Evolutionary conservation across 2,329 filamentous ascomycete genomes (phyloP).

Genomic region (Fusarium abutilonis): DNA sequence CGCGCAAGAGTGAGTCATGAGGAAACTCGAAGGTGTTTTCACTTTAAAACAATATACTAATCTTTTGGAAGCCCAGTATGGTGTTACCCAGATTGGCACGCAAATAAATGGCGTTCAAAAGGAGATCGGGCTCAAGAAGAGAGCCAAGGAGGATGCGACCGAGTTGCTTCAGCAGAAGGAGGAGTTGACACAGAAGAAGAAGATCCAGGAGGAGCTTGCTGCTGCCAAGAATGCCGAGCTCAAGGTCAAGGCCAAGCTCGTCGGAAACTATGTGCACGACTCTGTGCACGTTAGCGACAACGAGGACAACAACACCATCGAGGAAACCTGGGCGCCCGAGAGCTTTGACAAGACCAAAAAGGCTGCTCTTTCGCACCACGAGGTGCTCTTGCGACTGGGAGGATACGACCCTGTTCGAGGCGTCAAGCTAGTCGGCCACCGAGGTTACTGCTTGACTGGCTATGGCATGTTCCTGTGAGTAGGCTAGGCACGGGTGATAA

Average conservation of each 20-base stretch:
- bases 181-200: slow-evolving; percentile 83
- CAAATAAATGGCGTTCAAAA: slow-evolving; percentile 92
- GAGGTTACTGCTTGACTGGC: slow-evolving; percentile 90
- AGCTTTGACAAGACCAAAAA: slow-evolving; percentile 78
- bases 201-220: slow-evolving; percentile 77
- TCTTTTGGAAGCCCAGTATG: slow-evolving; percentile 68
- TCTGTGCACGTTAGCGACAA: slow-evolving; percentile 85
- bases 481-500: background rate
- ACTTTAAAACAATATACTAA: slow-evolving; percentile 18
- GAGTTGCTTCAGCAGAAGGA: slow-evolving; percentile 82
- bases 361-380: slow-evolving; percentile 88
- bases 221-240: slow-evolving; percentile 78
- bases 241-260: slow-evolving; percentile 80
- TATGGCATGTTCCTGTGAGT: slow-evolving; percentile 81
- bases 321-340: slow-evolving; percentile 83
- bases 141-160: slow-evolving; percentile 88
- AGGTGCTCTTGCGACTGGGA: slow-evolving; percentile 86
- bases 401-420: slow-evolving; percentile 94
- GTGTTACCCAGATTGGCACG: slow-evolving; percentile 80
- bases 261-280: slow-evolving; percentile 80
- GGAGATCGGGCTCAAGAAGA: slow-evolving; percentile 90
- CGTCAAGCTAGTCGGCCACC: slow-evolving; percentile 92
- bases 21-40: slow-evolving; percentile 7
- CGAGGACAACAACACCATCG: slow-evolving; percentile 85
- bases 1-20: slow-evolving; percentile 69